Evolutionary conservation across 1,284 basidiomycete genomes (phyloP), one percentile per base, ranked within the genome.

Genomic region (Fomes fomentarius): DNA sequence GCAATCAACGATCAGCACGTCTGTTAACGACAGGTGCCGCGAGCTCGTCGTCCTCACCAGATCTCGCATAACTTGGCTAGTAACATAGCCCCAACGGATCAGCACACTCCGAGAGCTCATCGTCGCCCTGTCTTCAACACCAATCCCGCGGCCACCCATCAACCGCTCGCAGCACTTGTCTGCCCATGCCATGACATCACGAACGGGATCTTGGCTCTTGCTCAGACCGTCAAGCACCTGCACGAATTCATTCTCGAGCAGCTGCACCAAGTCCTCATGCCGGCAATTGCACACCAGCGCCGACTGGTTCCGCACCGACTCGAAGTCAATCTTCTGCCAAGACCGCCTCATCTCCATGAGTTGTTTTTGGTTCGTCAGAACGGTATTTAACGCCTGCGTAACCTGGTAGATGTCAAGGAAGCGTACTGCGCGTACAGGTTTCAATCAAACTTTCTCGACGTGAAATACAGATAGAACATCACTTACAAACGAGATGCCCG

Each of bases 401-500:
- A 94, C 89, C 71, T 94, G 92, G 69, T 91, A 93, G 52, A 94
- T 93, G 67, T 94, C 91, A 55, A 94, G 78, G 77, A 91, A 93
- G 66, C 91, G 87, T 69, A 93, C 91, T 93, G 59, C 24, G 45
- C 31, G 58, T 65, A 28, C 9, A 26, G 9, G 6, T 11, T 28
- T 47, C 33, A 19, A n/a, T 37, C 31, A 26, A 19, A n/a, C 34
- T 17, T 25, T 47, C 30, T 31, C 9, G 7, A 14, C 9, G 24
- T 17, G n/a, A 9, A 9, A 17, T 25, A n/a, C 24, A 34, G 14
- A 37, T n/a, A n/a, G 33, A 37, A 24, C 54, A 40, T 44, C n/a
- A 87, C 90, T 76, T 64, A 92, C 91, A 81, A 69, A 94, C 89
- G 57, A 94, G 82, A 68, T 94, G 91, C 6, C 91, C 92, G 68